phyloP scores from a whole-genome alignment of 305 asterid species.

The Ajuga reptans region DNA sequence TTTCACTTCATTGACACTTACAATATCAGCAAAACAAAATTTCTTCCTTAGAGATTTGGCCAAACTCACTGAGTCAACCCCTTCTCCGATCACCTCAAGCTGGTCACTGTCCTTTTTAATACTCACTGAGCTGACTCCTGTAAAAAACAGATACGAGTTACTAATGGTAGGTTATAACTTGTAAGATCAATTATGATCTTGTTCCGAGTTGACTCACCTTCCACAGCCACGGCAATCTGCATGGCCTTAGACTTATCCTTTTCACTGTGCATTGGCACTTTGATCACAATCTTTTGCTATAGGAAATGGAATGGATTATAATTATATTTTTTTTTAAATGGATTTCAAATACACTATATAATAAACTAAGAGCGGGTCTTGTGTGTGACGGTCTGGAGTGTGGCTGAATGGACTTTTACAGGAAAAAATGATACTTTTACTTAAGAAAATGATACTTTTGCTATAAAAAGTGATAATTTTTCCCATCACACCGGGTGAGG shows the following conservation, averaged over 20 bases:
- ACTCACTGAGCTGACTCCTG: conserved; percentile 34
- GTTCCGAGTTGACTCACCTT: conserved; percentile 8
- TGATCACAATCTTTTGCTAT: conserved; percentile 32
- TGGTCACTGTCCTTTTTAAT: conserved; percentile 19
- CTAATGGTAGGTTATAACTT: background rate
- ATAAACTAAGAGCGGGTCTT: too few species aligned
- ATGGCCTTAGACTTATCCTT: conserved; percentile 28
- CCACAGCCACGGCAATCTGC: conserved; percentile 24
- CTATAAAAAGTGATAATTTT: too few species aligned
- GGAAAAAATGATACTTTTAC: too few species aligned
- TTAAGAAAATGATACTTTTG: too few species aligned
- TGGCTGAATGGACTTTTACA: too few species aligned
- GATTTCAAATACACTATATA: too few species aligned
- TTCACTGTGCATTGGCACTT: conserved; percentile 21
- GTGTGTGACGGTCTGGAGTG: too few species aligned
- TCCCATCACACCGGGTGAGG: too few species aligned
- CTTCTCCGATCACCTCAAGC: conserved; percentile 36
- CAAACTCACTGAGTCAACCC: conserved; percentile 31
- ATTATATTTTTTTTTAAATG: too few species aligned
- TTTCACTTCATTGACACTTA: conserved; percentile 24
- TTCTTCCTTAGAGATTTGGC: conserved; percentile 33
- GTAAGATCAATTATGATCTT: background rate
- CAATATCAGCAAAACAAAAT: conserved; percentile 24
- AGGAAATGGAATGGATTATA: background rate
- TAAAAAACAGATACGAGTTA: background rate